phyloP scores from a whole-genome alignment of 345 rosid genomes.

The Punica granatum region DNA sequence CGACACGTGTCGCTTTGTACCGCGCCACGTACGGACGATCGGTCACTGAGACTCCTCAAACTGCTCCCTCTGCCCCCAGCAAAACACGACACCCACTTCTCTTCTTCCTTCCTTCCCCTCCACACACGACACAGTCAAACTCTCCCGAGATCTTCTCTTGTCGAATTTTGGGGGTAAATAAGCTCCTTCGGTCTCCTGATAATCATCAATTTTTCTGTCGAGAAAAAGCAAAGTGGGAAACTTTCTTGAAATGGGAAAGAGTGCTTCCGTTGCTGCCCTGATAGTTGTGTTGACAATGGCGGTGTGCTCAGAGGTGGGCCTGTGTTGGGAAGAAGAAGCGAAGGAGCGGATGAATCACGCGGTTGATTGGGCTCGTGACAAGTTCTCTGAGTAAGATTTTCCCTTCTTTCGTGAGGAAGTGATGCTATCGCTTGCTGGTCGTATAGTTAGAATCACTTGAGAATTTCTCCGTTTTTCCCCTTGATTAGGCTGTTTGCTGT shows the following conservation, averaged over 20 bases:
- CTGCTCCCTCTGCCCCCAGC: not conserved
- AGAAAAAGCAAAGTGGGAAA: not conserved
- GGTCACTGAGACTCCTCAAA: not conserved
- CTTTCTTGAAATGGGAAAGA: not conserved
- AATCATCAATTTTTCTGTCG: not conserved
- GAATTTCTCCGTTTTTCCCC: not conserved
- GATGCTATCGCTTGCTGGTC: too few relatives aligned
- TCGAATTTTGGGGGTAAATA: not conserved
- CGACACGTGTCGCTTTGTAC: not conserved
- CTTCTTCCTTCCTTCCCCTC: not conserved
- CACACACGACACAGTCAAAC: not conserved
- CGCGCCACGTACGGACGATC: not conserved
- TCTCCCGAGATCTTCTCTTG: not conserved
- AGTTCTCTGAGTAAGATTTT: not conserved
- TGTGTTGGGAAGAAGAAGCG: slow-evolving; percentile 1
- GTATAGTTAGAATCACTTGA: not conserved
- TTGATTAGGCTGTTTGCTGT: not conserved
- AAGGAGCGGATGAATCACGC: not conserved
- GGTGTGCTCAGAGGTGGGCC: not conserved
- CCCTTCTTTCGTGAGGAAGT: too few relatives aligned
- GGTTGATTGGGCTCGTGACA: not conserved
- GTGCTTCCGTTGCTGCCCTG: not conserved
- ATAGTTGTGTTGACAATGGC: not conserved
- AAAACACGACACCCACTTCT: not conserved
- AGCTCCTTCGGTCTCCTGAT: not conserved